These are phyloP conservation scores for Aspergillus nidulans DNA, from an alignment of 495 filamentous ascomycete species.

Conservation along the genomic window DNA sequence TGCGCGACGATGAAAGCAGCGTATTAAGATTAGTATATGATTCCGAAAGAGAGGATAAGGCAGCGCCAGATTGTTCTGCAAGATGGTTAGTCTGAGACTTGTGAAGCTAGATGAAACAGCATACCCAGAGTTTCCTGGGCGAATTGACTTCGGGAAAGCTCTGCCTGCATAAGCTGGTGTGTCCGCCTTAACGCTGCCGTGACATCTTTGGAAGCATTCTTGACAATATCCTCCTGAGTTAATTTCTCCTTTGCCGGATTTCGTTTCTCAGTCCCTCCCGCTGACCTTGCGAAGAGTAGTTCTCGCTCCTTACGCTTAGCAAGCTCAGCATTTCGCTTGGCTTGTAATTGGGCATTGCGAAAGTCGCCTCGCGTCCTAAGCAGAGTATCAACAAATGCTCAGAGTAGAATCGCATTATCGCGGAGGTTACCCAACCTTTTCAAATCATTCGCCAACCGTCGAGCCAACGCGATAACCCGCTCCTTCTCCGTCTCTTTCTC, in stretches of 20 bases:
- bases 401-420: not conserved
- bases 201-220: constrained; percentile 74
- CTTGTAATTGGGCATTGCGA: constrained; percentile 77
- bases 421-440: constrained; percentile 48
- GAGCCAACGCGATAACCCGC: constrained; percentile 58
- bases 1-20: constrained; percentile 65
- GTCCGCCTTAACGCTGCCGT: constrained; percentile 79
- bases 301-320: constrained; percentile 74
- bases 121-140: constrained; percentile 75
- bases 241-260: constrained; percentile 42
- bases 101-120: not conserved
- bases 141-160: constrained; percentile 80
- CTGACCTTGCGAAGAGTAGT: constrained; percentile 61
- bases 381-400: not conserved
- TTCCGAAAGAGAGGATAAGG: constrained; percentile 71
- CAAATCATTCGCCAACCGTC: constrained; percentile 61
- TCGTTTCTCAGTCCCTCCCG: constrained; percentile 32
- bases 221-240: constrained; percentile 62
- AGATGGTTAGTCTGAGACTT: constrained; percentile 9
- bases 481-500: constrained; percentile 53
- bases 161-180: constrained; percentile 75
- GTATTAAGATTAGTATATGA: constrained; percentile 74
- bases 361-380: constrained; percentile 63
- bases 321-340: constrained; percentile 68
- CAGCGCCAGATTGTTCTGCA: constrained; percentile 66